Percentiles rank a stretch among this genome's conserved stretches.
These are phyloP conservation scores for Logfia minima DNA, from an alignment of 129 eudicot genomes.

Conservation along the genomic window DNA sequence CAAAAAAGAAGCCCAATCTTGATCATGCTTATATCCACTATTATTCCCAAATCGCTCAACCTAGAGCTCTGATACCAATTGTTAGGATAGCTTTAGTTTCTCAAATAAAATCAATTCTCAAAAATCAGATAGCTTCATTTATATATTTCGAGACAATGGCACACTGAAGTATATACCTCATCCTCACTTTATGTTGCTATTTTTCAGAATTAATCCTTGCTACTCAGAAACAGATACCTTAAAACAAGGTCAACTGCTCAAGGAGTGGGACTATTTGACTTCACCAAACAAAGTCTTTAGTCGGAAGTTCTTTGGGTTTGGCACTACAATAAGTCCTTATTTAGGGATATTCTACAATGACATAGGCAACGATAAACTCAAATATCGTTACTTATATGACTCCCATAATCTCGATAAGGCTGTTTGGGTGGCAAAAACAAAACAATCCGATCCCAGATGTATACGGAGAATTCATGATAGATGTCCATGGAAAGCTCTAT, in stretches of 20 bases:
- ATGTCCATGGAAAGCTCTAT: constrained; percentile 17
- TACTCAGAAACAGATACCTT: constrained; percentile 43
- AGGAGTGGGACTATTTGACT: constrained; percentile 37
- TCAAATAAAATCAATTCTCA: no score
- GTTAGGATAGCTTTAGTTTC: no score
- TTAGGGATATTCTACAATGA: constrained; percentile 42
- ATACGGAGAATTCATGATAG: constrained; percentile 21
- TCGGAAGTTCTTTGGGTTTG: constrained; percentile 43
- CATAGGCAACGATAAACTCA: neutral
- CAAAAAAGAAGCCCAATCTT: no score
- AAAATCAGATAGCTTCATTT: neutral
- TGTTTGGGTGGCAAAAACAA: constrained; percentile 57
- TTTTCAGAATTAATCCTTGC: constrained; percentile 19
- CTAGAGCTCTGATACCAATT: no score
- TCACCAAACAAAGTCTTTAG: constrained; percentile 40
- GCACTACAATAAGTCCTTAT: constrained; percentile 24
- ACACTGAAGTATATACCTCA: neutral
- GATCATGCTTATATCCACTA: no score
- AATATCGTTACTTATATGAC: neutral
- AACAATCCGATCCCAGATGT: constrained; percentile 34
- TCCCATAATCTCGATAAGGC: neutral
- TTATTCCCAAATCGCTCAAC: no score
- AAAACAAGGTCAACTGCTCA: constrained; percentile 36
- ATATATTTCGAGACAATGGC: neutral
- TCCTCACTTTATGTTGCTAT: constrained; percentile 5